Conservation (phyloP, 768 basidiomycete genomes). For the Rhizopogon roseolus region DNA sequence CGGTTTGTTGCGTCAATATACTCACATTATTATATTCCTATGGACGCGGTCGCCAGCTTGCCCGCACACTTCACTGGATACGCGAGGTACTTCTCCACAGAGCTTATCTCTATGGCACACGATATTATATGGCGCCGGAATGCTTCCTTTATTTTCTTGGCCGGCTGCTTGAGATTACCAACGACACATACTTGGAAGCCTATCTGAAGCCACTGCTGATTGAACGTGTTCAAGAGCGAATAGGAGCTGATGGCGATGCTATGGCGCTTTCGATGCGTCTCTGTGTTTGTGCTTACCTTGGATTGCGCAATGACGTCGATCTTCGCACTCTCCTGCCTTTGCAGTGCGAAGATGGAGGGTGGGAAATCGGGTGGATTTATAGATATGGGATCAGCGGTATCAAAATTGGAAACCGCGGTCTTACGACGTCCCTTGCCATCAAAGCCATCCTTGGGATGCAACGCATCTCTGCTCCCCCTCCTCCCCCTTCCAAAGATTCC, state of each 20-base stretch:
- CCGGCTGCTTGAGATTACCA: conserved; percentile 35
- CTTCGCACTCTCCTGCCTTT: conserved; percentile 37
- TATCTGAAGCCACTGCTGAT: conserved; percentile 36
- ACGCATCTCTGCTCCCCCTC: not conserved
- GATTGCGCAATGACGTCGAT: conserved; percentile 39
- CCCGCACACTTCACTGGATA: conserved; percentile 43
- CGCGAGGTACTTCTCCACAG: conserved; percentile 44
- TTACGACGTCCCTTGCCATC: conserved; percentile 50
- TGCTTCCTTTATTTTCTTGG: conserved; percentile 49
- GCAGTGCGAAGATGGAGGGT: conserved; percentile 53
- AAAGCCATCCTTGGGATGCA: conserved; percentile 36
- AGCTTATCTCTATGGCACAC: conserved; percentile 51
- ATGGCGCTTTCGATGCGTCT: conserved; percentile 57
- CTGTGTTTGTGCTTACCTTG: conserved; percentile 37
- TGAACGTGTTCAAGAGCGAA: conserved; percentile 44
- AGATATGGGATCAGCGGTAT: conserved; percentile 45
- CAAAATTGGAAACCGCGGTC: conserved; percentile 49
- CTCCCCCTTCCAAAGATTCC: not conserved
- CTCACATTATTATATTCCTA: conserved; percentile 45
- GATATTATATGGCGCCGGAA: conserved; percentile 50
- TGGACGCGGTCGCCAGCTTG: conserved; percentile 42
- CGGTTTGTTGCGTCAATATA: conserved; percentile 48
- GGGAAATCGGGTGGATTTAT: conserved; percentile 53
- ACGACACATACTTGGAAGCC: conserved; percentile 28
- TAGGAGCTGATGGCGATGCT: conserved; percentile 45